Base-by-base conservation (phyloP, 345 rosid species). In the Brassica napus region DNA sequence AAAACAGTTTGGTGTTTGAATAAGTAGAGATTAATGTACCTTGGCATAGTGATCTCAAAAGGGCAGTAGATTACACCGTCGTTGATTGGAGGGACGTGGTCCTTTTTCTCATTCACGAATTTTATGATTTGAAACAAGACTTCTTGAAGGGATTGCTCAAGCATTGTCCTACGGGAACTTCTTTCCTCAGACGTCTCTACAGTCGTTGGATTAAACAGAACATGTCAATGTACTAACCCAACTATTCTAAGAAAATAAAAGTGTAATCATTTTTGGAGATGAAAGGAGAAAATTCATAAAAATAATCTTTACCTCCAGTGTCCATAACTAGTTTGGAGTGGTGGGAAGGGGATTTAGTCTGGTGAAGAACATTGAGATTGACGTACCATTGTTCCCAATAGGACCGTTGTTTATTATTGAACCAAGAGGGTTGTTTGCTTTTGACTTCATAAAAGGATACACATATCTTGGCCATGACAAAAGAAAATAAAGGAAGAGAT, bases 381-480 rank as follows among this genome's bases (percentile, higher is more conserved):
- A 95, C 79, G 79, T 89, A 86, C 99, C 99, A 95, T 37, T 90
- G 97, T 67, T 95, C 98, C 99, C 98, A 95, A 68, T 81, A 80
- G 12, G 83, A 74, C 9, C 96, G 84, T 75, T 95, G 97, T 79
- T 91, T 93, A 78, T 84, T 87, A 30, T 87, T 80, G 87, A 95
- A 95, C 99, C 99, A 95, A 23, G 91, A 90, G 3, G 77, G 90
- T 42, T 89, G 97, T 77, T 95, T 95, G 85, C 81, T 90, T 85
- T 91, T 95, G 23, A 89, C 91, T 88, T 95, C 98, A 75, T 87
- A 95, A 82, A 95, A 95, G 39, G 98, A 93, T 61, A 95, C 64
- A 79, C 97, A 93, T 83, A 95, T 84, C 99, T 95, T 86, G 72
- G 18, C 55, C 69, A 54, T 24, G 42, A 9, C 32, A 54, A 10